Base-by-base conservation (phyloP, 257 asterid species). In the Ajuga chamaepitys region DNA sequence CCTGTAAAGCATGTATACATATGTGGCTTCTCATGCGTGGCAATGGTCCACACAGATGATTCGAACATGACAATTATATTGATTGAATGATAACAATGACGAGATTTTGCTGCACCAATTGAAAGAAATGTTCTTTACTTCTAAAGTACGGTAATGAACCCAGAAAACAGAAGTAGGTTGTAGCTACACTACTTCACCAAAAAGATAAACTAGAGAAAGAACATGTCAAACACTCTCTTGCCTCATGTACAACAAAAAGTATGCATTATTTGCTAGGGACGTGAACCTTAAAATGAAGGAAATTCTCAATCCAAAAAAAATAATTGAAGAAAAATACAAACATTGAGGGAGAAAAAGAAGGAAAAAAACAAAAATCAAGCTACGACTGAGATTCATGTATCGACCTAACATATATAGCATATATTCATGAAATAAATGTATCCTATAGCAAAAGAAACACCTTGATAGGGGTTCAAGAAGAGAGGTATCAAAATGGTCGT, bases 381-480 rank as follows among this genome's bases (percentile, higher is more conserved):
- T 21, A 62, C 50, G 1, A n/a, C 14, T 22, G 53, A 38, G 25
- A 25, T 10, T 34, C 45, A 5, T 18, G 46, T 1, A 30, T 16
- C 28, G 35, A n/a, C 34, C 51, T 34, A 12, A 35, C 4, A 21
- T 14, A 57, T 18, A 9, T 37, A 35, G 30, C n/a, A 22, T 25
- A 25, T 12, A 66, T 6, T 10, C 32, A 40, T 32, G 50, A 21
- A 28, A 2, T 22, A 58, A 58, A 28, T 38, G 12, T 56, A 58
- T n/a, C n/a, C 58, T 62, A 35, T 16, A 68, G 40, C 28, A 9
- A 40, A 44, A 38, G 13, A 52, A 34, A 34, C 4, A 92, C 99
- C 96, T 93, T 80, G 97, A 82, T 18, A 93, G 92, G 48, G 99
- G 96, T 72, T 88, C 85, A 9, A 93, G 97, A 45, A 93, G 86